Base-by-base conservation (phyloP, 2,329 filamentous ascomycete genomes). In the Paracoccidioides lutzii region DNA sequence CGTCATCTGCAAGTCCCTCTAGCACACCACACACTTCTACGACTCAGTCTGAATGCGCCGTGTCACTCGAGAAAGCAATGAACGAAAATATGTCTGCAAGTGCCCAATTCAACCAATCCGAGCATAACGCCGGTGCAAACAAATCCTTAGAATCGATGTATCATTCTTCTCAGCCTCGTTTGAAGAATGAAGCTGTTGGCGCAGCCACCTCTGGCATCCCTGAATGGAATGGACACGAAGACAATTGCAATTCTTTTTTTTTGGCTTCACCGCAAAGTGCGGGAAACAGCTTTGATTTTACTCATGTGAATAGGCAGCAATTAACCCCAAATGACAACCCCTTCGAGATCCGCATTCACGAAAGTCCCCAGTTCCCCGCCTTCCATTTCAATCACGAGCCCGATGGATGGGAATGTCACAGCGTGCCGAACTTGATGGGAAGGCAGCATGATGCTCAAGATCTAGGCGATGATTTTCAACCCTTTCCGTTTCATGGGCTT, bases 401-500 rank as follows among this genome's bases (percentile, higher is more conserved):
- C 5, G 53, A 38, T 54, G 53, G 33, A 32, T 54, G 53, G 53
- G 53, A 41, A 44, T 30, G 10, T 55, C 64, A 32, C 59, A 12
- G 33, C 6, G 30, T 52, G 49, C 38, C 49, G 8, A 38, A 52
- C 10, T 52, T 52, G 35, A 41, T 52, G 49, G 37, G 28, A 9
- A 41, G 41, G 6, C 49, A 41, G n/a, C 28, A 35, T 14, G 41
- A 32, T 41, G 41, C 12, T 14, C 49, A 41, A n/a, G 37, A 52
- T 42, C 38, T 6, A n/a, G n/a, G 30, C 22, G 49, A 52, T n/a
- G 22, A 65, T 50, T 70, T 70, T 58, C 62, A 62, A 55, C 58
- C 64, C 28, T 63, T 71, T 58, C 65, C 65, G 48, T 71, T 67
- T 58, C 58, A 63, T 52, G 57, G 60, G 12, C 58, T 71, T 56